Evolutionary conservation across 2,329 filamentous ascomycete genomes (phyloP), one percentile per base, ranked within the genome.

Genomic region (Ophiosphaerella korrae): DNA sequence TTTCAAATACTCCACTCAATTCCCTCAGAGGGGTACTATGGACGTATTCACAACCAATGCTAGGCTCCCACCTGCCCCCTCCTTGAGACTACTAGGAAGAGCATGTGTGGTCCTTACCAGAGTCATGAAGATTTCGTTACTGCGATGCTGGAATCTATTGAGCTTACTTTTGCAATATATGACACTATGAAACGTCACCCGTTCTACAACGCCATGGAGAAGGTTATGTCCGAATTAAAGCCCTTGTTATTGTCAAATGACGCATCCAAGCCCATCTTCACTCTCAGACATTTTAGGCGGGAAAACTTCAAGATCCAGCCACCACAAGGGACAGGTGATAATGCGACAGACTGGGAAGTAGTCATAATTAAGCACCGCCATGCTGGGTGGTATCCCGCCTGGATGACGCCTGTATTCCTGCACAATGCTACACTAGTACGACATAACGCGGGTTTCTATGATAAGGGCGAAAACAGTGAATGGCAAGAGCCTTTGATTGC

Each of bases 1-100:
- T 33, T 42, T 3, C 32, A 14, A 3, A 14, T 48, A 3, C 45
- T 48, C 8, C 45, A 39, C 32, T 36, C 45, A 12, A 32, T 42
- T 14, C 39, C 39, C 2, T 42, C 38, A 21, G 39, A 42, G 24
- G 45, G 45, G n/a, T 48, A 38, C 14, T 48, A 38, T 43, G 45
- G 45, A 3, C 33, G 39, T 9, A 33, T 48, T 1, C 21, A 42
- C n/a, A 38, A 23, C 2, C 45, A 42, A 42, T 23, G 45, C 11
- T 43, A 23, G 21, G 6, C 4, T n/a, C 13, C 14, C 12, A 7
- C 2, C 1, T 24, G 31, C 8, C 5, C 3, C 12, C 23, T 38
- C 7, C 16, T 47, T 18, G 37, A 39, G 21, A 12, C 7, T 12
- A 7, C n/a, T 24, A 3, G 5, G 12, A 21, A 3, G 16, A 16